Evolutionary conservation across 495 filamentous ascomycete genomes (phyloP).

Genomic region (Trichoderma asperelloides): DNA sequence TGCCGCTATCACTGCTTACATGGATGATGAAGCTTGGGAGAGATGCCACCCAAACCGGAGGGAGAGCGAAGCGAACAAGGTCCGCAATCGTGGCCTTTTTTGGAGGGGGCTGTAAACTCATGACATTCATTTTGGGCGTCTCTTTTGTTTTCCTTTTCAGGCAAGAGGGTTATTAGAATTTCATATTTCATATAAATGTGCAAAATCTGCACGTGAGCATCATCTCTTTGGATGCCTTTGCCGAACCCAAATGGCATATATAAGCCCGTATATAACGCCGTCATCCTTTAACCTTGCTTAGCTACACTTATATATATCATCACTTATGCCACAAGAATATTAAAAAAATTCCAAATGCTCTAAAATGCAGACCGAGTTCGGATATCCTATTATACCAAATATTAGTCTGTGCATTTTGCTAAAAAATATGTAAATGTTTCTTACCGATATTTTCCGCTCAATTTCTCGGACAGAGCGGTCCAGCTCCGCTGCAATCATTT

Average conservation of each 20-base stretch:
- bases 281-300: background rate
- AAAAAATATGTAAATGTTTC: slow-evolving; percentile 20
- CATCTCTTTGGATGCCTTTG: background rate
- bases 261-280: slow-evolving; percentile 4
- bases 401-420: slow-evolving; percentile 15
- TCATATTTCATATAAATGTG: slow-evolving; percentile 7
- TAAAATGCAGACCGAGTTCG: slow-evolving; percentile 80
- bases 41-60: slow-evolving; percentile 50
- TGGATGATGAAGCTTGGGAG: slow-evolving; percentile 65
- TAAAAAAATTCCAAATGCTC: background rate
- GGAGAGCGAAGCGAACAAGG: slow-evolving; percentile 23
- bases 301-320: background rate
- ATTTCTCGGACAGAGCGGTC: slow-evolving; percentile 86
- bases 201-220: slow-evolving; percentile 4
- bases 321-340: background rate
- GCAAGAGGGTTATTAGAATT: background rate
- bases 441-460: slow-evolving; percentile 88
- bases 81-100: slow-evolving; percentile 10
- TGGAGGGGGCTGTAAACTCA: slow-evolving; percentile 6
- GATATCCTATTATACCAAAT: slow-evolving; percentile 54
- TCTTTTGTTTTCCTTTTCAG: background rate
- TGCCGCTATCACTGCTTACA: slow-evolving; percentile 48
- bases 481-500: slow-evolving; percentile 87
- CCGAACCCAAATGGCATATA: background rate
- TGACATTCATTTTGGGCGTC: background rate